Evolutionary conservation across 768 basidiomycete genomes (phyloP).

Genomic region (Serendipita sp.): DNA sequence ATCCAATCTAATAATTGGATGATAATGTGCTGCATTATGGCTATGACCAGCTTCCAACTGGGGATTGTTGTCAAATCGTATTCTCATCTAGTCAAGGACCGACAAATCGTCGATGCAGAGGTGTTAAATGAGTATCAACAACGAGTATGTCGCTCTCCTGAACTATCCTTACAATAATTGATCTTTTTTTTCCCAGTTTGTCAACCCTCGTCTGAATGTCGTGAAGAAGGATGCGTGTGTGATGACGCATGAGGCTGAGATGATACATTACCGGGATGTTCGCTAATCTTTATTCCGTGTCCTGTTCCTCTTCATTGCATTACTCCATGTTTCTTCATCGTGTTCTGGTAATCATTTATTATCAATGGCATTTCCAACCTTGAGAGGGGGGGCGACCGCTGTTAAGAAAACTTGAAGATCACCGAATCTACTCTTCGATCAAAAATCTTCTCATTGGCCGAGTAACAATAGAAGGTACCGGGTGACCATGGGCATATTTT

Average conservation of each 20-base stretch:
- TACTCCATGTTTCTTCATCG: too few species aligned
- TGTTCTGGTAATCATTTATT: too few species aligned
- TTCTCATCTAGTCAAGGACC: slow-evolving; percentile 54
- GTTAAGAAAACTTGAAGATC: too few species aligned
- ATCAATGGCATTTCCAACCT: too few species aligned
- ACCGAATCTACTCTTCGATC: too few species aligned
- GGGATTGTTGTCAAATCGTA: slow-evolving; percentile 39
- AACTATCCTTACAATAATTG: too few species aligned
- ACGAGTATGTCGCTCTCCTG: slow-evolving; percentile 31
- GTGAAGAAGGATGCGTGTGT: slow-evolving; percentile 62
- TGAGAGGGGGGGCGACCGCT: too few species aligned
- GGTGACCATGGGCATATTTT: too few species aligned
- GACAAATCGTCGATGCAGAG: slow-evolving; percentile 55
- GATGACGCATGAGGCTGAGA: slow-evolving; percentile 75
- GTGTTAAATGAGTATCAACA: slow-evolving; percentile 75
- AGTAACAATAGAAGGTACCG: too few species aligned
- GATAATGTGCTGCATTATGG: slow-evolving; percentile 51
- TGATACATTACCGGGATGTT: slow-evolving; percentile 23
- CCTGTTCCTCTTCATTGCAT: too few species aligned
- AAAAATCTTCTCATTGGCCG: too few species aligned
- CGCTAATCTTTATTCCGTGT: background rate
- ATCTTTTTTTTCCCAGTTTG: slow-evolving; percentile 37
- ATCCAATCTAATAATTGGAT: slow-evolving; percentile 64
- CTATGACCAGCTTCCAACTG: slow-evolving; percentile 36
- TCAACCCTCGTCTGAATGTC: slow-evolving; percentile 61